Conservation (phyloP, 371 early-diverging fungal genomes). For the Actinomortierella ambigua region DNA sequence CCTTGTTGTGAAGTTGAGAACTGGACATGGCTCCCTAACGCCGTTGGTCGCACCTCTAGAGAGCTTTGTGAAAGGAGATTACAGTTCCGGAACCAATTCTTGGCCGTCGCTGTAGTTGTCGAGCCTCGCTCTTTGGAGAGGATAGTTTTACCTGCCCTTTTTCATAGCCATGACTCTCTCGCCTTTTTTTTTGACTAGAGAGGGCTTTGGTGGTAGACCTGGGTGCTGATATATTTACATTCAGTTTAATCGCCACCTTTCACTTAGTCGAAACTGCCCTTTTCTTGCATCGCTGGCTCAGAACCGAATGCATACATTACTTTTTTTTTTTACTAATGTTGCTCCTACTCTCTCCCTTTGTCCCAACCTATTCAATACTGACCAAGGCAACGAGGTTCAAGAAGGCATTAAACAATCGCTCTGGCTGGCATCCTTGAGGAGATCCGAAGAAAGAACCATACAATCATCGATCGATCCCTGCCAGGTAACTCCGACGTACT, state of each 20-base stretch:
- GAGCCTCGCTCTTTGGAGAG: conserved; percentile 16
- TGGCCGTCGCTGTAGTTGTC: conserved; percentile 16
- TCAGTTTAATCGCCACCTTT: conserved; percentile 10
- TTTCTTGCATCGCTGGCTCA: not conserved
- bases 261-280: conserved; percentile 5
- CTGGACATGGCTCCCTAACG: conserved; percentile 18
- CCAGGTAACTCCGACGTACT: no score
- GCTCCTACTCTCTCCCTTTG: conserved; percentile 6
- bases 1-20: conserved; percentile 14
- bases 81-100: conserved; percentile 19
- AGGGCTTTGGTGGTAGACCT: conserved; percentile 10
- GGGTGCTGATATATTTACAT: conserved; percentile 9
- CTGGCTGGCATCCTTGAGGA: no score
- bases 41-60: conserved; percentile 19
- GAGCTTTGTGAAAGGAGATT: conserved; percentile 15
- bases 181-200: conserved; percentile 3
- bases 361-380: conserved; percentile 11
- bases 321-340: conserved; percentile 7
- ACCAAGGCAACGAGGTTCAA: conserved; percentile 9
- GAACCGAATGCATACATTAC: conserved; percentile 5
- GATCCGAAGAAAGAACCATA: no score
- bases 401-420: conserved; percentile 1
- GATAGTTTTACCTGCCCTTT: conserved; percentile 9
- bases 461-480: no score
- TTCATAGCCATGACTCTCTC: conserved; percentile 14